Conservation (phyloP, 192 early-diverging fungal genomes). For the Rhizoclosmatium globosum region DNA sequence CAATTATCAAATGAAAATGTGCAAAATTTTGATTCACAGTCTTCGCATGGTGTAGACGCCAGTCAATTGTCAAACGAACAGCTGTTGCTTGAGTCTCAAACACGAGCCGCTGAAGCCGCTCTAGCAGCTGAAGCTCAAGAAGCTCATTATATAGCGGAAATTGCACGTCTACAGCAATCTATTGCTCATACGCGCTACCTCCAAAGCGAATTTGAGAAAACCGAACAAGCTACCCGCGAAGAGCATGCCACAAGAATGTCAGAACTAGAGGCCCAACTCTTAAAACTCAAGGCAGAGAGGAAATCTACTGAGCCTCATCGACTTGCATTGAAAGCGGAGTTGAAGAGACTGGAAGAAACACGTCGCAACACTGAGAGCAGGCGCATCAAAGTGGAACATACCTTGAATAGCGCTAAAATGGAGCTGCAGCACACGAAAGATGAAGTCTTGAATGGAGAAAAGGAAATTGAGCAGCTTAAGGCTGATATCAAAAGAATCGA, state of each 20-base stretch:
- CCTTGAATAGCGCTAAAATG: slow-evolving; percentile 15
- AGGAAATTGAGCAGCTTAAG: slow-evolving; percentile 25
- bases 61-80: too few relatives aligned
- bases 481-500: slow-evolving; percentile 16
- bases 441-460: slow-evolving; percentile 2
- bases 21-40: too few relatives aligned
- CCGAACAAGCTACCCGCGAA: slow-evolving; percentile 10
- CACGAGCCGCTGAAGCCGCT: too few relatives aligned
- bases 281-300: slow-evolving; percentile 25
- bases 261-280: background rate
- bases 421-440: slow-evolving; percentile 20
- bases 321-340: slow-evolving; percentile 10
- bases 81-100: too few relatives aligned
- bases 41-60: too few relatives aligned
- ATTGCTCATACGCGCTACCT: background rate
- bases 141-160: background rate
- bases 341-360: slow-evolving; percentile 27
- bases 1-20: too few relatives aligned
- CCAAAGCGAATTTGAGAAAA: slow-evolving; percentile 25
- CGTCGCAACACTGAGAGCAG: slow-evolving; percentile 21
- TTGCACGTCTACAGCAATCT: background rate
- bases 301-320: slow-evolving; percentile 18
- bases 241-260: slow-evolving; percentile 17
- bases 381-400: slow-evolving; percentile 14
- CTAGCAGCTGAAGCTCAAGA: background rate